phyloP scores from a whole-genome alignment of 2,329 filamentous ascomycete species.

The Trichophyton benhamiae region DNA sequence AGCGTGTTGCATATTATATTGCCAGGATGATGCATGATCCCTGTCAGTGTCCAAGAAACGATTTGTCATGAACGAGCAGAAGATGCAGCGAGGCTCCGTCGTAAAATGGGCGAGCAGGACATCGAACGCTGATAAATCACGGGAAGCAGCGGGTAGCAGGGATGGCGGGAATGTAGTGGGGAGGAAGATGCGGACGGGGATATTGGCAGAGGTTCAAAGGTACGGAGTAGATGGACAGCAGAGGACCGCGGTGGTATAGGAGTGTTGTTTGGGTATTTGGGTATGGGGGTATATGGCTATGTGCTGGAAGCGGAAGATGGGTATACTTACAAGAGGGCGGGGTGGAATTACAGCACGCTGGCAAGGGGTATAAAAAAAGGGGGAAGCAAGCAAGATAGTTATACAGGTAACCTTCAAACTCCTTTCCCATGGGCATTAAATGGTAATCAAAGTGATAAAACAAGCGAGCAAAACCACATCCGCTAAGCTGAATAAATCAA shows the following conservation, averaged over 20 bases:
- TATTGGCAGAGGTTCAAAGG: not conserved
- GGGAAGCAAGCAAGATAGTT: not conserved
- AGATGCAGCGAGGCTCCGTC: not conserved
- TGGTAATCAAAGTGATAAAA: not conserved
- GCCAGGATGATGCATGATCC: not conserved
- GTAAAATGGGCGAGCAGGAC: not conserved
- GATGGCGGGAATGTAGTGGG: not conserved
- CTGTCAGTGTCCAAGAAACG: not conserved
- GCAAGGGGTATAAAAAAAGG: not conserved
- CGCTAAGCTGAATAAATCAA: not conserved
- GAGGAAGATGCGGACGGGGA: not conserved
- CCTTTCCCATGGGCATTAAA: not conserved
- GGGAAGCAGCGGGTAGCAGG: not conserved
- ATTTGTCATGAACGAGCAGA: not conserved
- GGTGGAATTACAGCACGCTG: no score
- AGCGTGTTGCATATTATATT: no score
- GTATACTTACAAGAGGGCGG: no score
- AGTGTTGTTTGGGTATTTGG: no score
- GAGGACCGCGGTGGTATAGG: not conserved
- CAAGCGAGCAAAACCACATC: not conserved
- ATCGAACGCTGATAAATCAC: not conserved
- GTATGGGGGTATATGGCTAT: not conserved
- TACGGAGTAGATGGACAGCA: no score
- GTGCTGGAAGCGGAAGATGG: not conserved
- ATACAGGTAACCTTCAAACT: not conserved